Conservation (phyloP, 305 asterid genomes). For the Fraxinus ornus region DNA sequence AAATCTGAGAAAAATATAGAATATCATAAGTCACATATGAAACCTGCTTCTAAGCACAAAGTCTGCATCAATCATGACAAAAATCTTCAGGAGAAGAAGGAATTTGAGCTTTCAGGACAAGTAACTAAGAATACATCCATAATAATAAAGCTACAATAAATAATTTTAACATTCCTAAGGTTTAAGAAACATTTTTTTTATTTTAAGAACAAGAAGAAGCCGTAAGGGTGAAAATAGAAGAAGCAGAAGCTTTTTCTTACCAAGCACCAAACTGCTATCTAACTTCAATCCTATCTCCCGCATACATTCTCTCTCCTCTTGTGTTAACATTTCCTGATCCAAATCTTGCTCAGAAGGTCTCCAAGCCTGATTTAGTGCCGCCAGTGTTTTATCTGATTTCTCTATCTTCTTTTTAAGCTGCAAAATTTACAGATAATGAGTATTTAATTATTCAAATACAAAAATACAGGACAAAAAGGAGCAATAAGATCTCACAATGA, state of each 20-base stretch:
- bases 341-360: conserved; percentile 48
- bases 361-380: conserved; percentile 50
- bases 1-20: background rate
- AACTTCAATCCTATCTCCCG: conserved; percentile 65
- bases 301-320: conserved; percentile 75
- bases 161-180: background rate
- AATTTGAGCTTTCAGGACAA: background rate
- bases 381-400: conserved; percentile 51
- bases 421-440: conserved; percentile 30
- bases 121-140: background rate
- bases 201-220: background rate
- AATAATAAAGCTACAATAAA: background rate
- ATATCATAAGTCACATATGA: background rate
- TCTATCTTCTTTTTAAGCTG: conserved; percentile 84
- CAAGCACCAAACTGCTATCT: conserved; percentile 73
- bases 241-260: conserved; percentile 42
- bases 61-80: background rate
- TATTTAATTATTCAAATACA: conserved; percentile 14
- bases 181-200: conserved; percentile 2
- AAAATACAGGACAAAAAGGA: conserved; percentile 23
- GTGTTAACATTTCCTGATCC: conserved; percentile 69
- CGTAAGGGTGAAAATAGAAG: background rate
- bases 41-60: background rate
- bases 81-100: background rate
- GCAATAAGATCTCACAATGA: conserved; percentile 46